Conservation (phyloP, 208 protist genomes). For the Leishmania guyanensis region DNA sequence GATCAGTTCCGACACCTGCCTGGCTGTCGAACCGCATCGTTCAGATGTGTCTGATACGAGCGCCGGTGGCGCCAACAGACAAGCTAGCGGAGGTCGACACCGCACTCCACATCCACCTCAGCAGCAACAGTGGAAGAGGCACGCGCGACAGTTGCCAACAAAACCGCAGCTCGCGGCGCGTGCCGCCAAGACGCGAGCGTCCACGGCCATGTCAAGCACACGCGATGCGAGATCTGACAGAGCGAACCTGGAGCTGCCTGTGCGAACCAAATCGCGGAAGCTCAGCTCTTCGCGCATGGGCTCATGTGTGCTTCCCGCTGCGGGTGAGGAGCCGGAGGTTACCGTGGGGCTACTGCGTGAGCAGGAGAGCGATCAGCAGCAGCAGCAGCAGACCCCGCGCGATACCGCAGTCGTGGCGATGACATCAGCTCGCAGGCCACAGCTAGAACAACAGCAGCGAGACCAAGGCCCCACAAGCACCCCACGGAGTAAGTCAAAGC, state of each 20-base stretch:
- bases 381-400: conserved; percentile 10
- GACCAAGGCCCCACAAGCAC: neutral
- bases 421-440: conserved; percentile 2
- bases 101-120: conserved; percentile 11
- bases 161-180: conserved; percentile 16
- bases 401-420: conserved; percentile 11
- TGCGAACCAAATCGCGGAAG: conserved; percentile 28
- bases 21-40: neutral
- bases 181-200: neutral
- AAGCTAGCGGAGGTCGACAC: neutral
- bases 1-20: neutral
- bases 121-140: conserved; percentile 15
- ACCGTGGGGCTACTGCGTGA: conserved; percentile 36
- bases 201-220: neutral
- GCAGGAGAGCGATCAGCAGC: conserved; percentile 12
- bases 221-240: neutral
- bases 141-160: conserved; percentile 9
- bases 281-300: conserved; percentile 19
- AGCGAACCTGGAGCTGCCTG: conserved; percentile 6
- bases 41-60: neutral
- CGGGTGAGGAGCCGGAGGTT: conserved; percentile 31
- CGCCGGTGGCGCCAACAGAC: neutral
- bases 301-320: conserved; percentile 17
- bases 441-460: conserved; percentile 16
- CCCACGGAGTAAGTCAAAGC: neutral